A percentile compares a stretch with the other conserved stretches of the same genome.
These are phyloP conservation scores for Colletotrichum sp. DNA, from an alignment of 2,329 filamentous ascomycete genomes.

Conservation along the genomic window DNA sequence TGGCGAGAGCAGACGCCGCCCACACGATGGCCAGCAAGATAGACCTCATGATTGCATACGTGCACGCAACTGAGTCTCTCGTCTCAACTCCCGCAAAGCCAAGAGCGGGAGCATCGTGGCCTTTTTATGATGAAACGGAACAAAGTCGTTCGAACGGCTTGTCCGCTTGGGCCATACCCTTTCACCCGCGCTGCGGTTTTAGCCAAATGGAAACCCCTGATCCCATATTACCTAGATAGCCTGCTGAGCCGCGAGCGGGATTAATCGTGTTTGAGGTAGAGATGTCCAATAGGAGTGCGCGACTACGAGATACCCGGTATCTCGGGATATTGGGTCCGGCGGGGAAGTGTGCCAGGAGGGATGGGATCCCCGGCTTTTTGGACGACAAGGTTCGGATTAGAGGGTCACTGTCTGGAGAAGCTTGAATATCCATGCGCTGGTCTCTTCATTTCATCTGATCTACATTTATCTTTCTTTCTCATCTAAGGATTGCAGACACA, in stretches of 20 bases:
- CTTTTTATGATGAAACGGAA: neutral
- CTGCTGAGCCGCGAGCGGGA: neutral
- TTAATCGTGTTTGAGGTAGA: neutral
- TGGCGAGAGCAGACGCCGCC: neutral
- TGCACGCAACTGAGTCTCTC: neutral
- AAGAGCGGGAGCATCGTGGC: neutral
- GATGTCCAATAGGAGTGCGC: neutral
- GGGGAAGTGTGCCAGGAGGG: neutral
- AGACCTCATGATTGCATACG: neutral
- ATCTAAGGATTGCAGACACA: neutral
- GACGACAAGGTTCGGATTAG: neutral
- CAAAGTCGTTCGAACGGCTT: neutral
- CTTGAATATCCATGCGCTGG: neutral
- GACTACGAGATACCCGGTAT: neutral
- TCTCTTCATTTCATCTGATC: neutral
- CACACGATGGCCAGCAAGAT: neutral
- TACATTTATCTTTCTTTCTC: neutral
- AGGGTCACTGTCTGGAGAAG: neutral
- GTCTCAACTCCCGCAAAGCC: neutral
- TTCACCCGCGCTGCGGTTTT: neutral
- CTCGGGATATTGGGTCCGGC: neutral
- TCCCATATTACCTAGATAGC: neutral
- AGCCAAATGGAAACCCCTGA: neutral
- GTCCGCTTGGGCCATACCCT: neutral
- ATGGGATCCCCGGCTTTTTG: neutral